Conservation (phyloP, 306 rosid species). For the Fragaria nilgerrensis region DNA sequence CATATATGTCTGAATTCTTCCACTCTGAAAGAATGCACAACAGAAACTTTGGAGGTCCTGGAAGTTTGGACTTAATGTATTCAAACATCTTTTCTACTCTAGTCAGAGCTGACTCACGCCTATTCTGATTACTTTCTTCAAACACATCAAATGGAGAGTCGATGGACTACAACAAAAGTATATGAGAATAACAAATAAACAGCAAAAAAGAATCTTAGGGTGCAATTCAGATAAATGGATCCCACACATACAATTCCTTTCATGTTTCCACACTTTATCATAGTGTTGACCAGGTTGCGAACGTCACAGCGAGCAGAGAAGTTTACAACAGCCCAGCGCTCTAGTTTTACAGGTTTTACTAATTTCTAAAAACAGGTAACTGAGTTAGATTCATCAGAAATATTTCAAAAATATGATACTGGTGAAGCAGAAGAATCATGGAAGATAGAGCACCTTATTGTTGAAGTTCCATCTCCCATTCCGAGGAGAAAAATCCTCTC, state of each 20-base stretch:
- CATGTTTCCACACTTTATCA: not conserved
- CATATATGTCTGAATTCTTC: constrained; percentile 47
- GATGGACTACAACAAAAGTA: constrained; percentile 20
- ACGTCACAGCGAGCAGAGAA: constrained; percentile 14
- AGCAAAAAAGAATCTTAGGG: not conserved
- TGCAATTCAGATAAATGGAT: not conserved
- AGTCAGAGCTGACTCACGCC: constrained; percentile 15
- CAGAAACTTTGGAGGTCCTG: constrained; percentile 17
- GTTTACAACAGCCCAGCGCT: constrained; percentile 23
- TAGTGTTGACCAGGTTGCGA: not conserved
- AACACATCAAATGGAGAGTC: not conserved
- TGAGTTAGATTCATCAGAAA: not conserved
- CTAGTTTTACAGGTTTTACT: constrained; percentile 28
- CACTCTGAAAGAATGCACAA: constrained; percentile 50
- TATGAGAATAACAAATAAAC: not conserved
- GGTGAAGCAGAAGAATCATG: not conserved
- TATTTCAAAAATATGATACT: not conserved
- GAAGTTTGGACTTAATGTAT: not conserved
- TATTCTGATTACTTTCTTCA: constrained; percentile 20
- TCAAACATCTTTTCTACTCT: constrained; percentile 35
- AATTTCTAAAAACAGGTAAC: constrained; percentile 22
- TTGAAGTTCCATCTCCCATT: constrained; percentile 49
- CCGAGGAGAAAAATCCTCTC: constrained; percentile 21
- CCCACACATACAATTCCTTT: not conserved
- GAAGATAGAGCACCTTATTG: constrained; percentile 30